Evolutionary conservation across 2,329 filamentous ascomycete genomes (phyloP).

Genomic region (Penicillium frequentans): DNA sequence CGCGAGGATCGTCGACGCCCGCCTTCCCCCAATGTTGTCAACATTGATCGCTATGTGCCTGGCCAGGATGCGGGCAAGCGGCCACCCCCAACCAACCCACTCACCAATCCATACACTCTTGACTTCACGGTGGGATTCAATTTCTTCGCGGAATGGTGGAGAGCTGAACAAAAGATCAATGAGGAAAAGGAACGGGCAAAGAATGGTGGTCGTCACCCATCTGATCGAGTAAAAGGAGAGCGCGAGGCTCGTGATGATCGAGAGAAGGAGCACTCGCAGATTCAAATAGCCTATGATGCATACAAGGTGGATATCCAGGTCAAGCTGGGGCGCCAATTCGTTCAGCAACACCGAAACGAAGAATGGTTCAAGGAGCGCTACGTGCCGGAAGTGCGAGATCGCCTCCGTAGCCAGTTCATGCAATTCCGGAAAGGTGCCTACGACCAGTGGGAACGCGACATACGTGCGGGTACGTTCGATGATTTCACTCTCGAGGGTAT

Average conservation of each 20-base stretch:
- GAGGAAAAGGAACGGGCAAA: constrained; percentile 64
- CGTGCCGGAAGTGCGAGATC: constrained; percentile 75
- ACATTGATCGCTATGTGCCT: constrained; percentile 66
- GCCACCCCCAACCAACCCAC: constrained; percentile 54
- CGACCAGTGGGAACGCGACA: constrained; percentile 83
- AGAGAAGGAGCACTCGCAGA: constrained; percentile 62
- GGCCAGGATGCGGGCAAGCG: constrained; percentile 59
- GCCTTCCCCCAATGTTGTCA: constrained; percentile 57
- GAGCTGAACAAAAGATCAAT: constrained; percentile 62
- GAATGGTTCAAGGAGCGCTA: constrained; percentile 99
- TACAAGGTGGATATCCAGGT: constrained; percentile 67
- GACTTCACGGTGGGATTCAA: constrained; percentile 68
- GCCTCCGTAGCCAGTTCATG: constrained; percentile 72
- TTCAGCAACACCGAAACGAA: constrained; percentile 87
- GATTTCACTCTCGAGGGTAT: constrained; percentile 93
- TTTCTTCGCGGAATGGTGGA: constrained; percentile 69
- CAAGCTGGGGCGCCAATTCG: constrained; percentile 83
- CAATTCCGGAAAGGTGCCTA: constrained; percentile 78
- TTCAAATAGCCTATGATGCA: constrained; percentile 63
- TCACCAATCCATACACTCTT: constrained; percentile 62
- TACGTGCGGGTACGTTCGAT: constrained; percentile 84
- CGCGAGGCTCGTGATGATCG: constrained; percentile 63
- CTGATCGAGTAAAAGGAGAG: constrained; percentile 60
- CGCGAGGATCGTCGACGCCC: constrained; percentile 59
- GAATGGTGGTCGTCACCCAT: constrained; percentile 56